Percentiles rank a stretch among this genome's conserved stretches.
Evolutionary conservation across 805 yeast genomes (phyloP).

Genomic region (Kazachstania bromeliacearum): DNA sequence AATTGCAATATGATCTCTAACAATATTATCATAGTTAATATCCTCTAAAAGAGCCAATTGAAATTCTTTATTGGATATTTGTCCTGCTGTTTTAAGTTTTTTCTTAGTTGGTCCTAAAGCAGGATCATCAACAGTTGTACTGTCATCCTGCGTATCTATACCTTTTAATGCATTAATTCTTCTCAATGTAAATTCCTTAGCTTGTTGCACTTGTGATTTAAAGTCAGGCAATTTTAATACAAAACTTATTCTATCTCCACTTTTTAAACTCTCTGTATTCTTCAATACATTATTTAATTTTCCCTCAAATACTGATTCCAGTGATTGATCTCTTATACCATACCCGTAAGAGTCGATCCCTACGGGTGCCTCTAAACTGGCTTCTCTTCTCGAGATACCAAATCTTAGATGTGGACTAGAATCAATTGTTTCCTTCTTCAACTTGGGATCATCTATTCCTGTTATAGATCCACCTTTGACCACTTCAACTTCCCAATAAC

Average conservation of each 20-base stretch:
- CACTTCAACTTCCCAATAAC: slow-evolving; percentile 71
- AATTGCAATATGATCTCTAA: slow-evolving; percentile 82
- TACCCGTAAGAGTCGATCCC: slow-evolving; percentile 94
- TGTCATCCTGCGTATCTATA: neutral
- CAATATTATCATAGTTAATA: slow-evolving; percentile 35
- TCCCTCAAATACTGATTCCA: slow-evolving; percentile 58
- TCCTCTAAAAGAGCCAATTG: slow-evolving; percentile 24
- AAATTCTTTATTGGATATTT: slow-evolving; percentile 18
- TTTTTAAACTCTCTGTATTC: slow-evolving; percentile 35
- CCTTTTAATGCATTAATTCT: slow-evolving; percentile 19
- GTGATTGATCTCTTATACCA: slow-evolving; percentile 72
- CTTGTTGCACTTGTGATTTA: slow-evolving; percentile 36
- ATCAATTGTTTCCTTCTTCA: slow-evolving; percentile 23
- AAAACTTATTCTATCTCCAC: slow-evolving; percentile 81
- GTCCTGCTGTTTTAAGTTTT: slow-evolving; percentile 8
- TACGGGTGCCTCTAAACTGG: slow-evolving; percentile 86
- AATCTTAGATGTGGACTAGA: slow-evolving; percentile 54
- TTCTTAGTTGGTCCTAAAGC: slow-evolving; percentile 1
- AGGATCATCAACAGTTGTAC: neutral
- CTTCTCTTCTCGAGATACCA: slow-evolving; percentile 80
- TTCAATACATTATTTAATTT: slow-evolving; percentile 36
- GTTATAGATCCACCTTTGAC: slow-evolving; percentile 24
- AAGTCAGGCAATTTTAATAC: slow-evolving; percentile 57
- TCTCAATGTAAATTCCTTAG: slow-evolving; percentile 31
- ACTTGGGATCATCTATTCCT: slow-evolving; percentile 6